Percentiles rank a stretch among this genome's conserved stretches.
Evolutionary conservation across 306 rosid genomes (phyloP).

Genomic region (Cucurbita maxima): DNA sequence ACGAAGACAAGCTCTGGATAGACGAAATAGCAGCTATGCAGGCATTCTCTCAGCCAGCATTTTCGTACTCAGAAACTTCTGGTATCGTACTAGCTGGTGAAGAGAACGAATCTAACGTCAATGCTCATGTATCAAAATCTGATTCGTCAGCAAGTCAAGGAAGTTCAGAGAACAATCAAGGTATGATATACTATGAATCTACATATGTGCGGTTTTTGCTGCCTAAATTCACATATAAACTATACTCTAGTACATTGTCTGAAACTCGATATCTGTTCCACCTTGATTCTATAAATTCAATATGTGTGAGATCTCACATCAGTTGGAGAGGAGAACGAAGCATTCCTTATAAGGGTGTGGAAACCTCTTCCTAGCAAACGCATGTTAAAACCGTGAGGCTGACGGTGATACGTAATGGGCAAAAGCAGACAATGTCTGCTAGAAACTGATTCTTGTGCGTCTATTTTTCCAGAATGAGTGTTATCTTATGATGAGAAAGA

Average conservation of each 20-base stretch:
- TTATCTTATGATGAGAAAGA: not conserved
- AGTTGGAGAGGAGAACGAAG: too few species aligned
- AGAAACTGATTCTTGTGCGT: too few species aligned
- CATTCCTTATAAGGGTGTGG: too few species aligned
- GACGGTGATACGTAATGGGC: too few species aligned
- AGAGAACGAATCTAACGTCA: constrained; percentile 34
- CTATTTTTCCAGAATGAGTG: not conserved
- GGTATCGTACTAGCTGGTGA: constrained; percentile 90
- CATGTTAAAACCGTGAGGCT: too few species aligned
- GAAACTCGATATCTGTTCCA: not conserved
- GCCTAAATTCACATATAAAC: not conserved
- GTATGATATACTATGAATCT: constrained; percentile 21
- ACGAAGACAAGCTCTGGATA: constrained; percentile 82
- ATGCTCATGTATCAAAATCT: constrained; percentile 29
- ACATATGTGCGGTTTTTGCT: not conserved
- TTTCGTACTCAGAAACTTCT: constrained; percentile 64
- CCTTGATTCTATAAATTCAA: not conserved
- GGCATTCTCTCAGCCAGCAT: constrained; percentile 45
- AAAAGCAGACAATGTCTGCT: too few species aligned
- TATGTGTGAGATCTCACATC: too few species aligned
- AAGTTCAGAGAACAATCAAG: constrained; percentile 65
- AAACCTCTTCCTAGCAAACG: too few species aligned
- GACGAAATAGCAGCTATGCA: constrained; percentile 98
- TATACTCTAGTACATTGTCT: not conserved
- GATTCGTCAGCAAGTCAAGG: constrained; percentile 76